Percentiles rank a stretch among this genome's conserved stretches.
Evolutionary conservation across 768 basidiomycete species (phyloP).

Genomic region (Suillus weaverae): DNA sequence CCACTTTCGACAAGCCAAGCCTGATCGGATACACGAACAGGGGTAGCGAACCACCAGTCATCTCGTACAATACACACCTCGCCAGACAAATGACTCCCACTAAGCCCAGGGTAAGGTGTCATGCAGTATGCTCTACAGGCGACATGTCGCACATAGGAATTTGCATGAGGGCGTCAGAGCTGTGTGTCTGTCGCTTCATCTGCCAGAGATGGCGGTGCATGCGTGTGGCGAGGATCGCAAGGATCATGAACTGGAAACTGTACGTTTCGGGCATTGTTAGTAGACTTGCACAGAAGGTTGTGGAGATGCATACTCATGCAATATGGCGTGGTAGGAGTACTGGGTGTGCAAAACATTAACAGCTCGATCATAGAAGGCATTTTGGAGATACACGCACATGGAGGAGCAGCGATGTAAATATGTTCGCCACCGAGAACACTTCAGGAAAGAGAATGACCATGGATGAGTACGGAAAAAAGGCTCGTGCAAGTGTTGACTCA

Average conservation of each 20-base stretch:
- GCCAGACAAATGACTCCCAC: no score
- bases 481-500: not conserved
- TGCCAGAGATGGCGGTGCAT: not conserved
- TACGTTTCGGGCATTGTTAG: not conserved
- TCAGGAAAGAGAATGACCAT: not conserved
- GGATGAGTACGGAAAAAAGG: not conserved
- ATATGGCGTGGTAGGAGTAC: not conserved
- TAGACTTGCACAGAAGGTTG: no score
- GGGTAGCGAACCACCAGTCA: conserved; percentile 43
- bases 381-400: not conserved
- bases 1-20: conserved; percentile 66
- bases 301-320: no score
- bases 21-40: conserved; percentile 80
- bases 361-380: not conserved
- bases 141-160: no score
- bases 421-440: not conserved
- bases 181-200: not conserved
- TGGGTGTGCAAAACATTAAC: not conserved
- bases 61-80: no score
- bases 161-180: not conserved
- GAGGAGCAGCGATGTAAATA: not conserved
- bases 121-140: no score
- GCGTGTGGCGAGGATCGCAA: not conserved
- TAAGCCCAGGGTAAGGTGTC: no score
- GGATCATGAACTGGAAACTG: not conserved